These are phyloP conservation scores for Phialophora verrucosa DNA, from an alignment of 2,329 filamentous ascomycete genomes.

Conservation along the genomic window DNA sequence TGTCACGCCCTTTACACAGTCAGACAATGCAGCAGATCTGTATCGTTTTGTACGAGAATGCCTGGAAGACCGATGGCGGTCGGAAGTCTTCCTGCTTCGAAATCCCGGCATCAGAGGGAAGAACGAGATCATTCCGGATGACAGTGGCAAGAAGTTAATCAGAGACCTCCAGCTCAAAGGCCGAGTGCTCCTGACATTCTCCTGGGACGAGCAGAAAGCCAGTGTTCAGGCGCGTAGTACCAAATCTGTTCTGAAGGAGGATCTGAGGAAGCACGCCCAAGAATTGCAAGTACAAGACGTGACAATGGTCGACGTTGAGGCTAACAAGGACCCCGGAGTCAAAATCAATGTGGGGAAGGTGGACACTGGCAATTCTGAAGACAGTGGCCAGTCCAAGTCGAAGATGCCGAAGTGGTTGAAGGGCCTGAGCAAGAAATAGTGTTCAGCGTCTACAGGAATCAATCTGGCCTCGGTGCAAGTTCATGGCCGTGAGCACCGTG, in stretches of 20 bases:
- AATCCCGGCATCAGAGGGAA: slow-evolving; percentile 60
- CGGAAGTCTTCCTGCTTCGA: slow-evolving; percentile 74
- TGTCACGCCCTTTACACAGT: slow-evolving; percentile 70
- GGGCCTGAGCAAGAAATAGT: slow-evolving; percentile 71
- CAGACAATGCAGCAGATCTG: slow-evolving; percentile 72
- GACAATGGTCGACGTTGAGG: slow-evolving; percentile 50
- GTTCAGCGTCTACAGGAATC: background rate
- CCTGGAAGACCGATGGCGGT: slow-evolving; percentile 63
- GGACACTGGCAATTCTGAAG: slow-evolving; percentile 46
- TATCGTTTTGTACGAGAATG: slow-evolving; percentile 75
- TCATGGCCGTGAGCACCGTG: background rate
- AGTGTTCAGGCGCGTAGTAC: slow-evolving; percentile 60
- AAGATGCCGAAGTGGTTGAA: slow-evolving; percentile 74
- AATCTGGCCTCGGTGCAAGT: slow-evolving; percentile 6
- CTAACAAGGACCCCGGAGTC: slow-evolving; percentile 41
- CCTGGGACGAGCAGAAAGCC: slow-evolving; percentile 71
- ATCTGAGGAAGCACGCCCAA: slow-evolving; percentile 67
- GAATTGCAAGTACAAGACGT: slow-evolving; percentile 69
- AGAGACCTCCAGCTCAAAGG: slow-evolving; percentile 72
- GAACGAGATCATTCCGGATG: slow-evolving; percentile 51
- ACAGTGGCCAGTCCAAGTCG: slow-evolving; percentile 44
- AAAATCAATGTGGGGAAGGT: slow-evolving; percentile 42
- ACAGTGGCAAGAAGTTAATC: slow-evolving; percentile 61
- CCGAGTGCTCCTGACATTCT: slow-evolving; percentile 74
- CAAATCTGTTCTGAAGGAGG: slow-evolving; percentile 64